A percentile compares a stretch with the other conserved stretches of the same genome.
Evolutionary conservation across 805 yeast genomes (phyloP).

Genomic region (Candida nonsorbophila): DNA sequence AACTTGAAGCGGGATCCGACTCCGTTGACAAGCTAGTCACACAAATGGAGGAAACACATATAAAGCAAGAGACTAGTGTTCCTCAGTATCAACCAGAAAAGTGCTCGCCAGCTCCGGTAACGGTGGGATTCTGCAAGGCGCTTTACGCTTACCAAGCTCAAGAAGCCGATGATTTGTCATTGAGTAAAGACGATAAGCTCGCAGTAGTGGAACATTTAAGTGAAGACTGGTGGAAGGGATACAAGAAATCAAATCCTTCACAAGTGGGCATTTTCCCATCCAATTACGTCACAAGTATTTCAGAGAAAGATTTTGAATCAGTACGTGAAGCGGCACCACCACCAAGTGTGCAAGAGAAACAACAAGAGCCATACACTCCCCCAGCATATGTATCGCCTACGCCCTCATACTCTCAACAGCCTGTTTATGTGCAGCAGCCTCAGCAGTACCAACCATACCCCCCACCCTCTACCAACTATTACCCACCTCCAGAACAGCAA

Average conservation of each 20-base stretch:
- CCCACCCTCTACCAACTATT: slow-evolving; percentile 17
- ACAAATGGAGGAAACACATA: background rate
- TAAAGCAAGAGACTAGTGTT: too few species aligned
- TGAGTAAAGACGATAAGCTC: slow-evolving; percentile 64
- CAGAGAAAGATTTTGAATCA: slow-evolving; percentile 24
- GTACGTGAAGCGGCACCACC: slow-evolving; percentile 7
- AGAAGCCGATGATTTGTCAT: slow-evolving; percentile 67
- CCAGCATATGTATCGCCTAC: background rate
- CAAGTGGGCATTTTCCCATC: slow-evolving; percentile 83
- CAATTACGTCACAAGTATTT: slow-evolving; percentile 60
- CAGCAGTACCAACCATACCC: slow-evolving; percentile 3
- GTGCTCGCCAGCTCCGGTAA: slow-evolving; percentile 15
- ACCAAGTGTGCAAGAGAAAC: slow-evolving; percentile 6
- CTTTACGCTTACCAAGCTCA: slow-evolving; percentile 70
- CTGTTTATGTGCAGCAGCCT: slow-evolving; percentile 4
- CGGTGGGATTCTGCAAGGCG: slow-evolving; percentile 49
- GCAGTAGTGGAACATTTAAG: slow-evolving; percentile 69
- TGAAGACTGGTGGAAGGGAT: slow-evolving; percentile 90
- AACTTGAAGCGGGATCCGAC: slow-evolving; percentile 7
- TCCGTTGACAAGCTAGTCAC: background rate
- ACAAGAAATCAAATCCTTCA: slow-evolving; percentile 27
- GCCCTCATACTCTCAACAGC: background rate
- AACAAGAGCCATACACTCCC: background rate
- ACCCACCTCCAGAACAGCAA: slow-evolving; percentile 18
- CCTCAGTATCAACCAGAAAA: slow-evolving; percentile 7